phyloP scores from a whole-genome alignment of 257 asterid species.

The Nicotiana paniculata region DNA sequence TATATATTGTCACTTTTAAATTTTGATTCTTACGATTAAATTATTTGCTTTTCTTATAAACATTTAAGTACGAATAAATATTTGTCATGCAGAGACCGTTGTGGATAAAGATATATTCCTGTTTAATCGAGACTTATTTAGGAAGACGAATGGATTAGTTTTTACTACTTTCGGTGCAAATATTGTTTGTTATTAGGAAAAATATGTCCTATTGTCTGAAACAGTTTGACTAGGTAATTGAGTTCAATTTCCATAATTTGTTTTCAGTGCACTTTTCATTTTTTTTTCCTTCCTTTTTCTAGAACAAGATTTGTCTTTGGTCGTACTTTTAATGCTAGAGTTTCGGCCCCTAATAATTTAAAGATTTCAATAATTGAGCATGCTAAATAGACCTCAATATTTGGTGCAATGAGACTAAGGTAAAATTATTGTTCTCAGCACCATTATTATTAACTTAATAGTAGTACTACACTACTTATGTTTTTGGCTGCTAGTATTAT shows the following conservation, averaged over 20 bases:
- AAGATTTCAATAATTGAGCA: conserved; percentile 6
- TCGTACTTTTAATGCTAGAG: background rate
- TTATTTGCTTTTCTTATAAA: background rate
- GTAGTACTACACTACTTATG: background rate
- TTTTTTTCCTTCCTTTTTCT: background rate
- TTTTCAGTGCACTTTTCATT: background rate
- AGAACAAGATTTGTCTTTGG: background rate
- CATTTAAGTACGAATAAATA: background rate
- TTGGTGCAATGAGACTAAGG: background rate
- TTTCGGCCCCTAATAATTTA: background rate
- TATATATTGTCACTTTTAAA: background rate
- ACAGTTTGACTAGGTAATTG: background rate
- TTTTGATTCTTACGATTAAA: background rate
- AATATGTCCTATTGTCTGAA: background rate
- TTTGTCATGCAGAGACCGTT: background rate
- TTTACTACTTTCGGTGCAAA: conserved; percentile 2
- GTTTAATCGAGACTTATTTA: background rate
- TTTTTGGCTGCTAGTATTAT: background rate
- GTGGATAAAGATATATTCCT: background rate
- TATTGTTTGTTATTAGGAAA: background rate
- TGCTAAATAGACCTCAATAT: conserved; percentile 1
- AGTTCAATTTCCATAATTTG: background rate
- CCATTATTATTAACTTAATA: conserved; percentile 1
- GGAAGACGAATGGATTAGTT: background rate
- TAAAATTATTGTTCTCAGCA: conserved; percentile 4